Evolutionary conservation across 495 filamentous ascomycete genomes (phyloP), one percentile per base, ranked within the genome.

Genomic region (Aspergillus asperescens): DNA sequence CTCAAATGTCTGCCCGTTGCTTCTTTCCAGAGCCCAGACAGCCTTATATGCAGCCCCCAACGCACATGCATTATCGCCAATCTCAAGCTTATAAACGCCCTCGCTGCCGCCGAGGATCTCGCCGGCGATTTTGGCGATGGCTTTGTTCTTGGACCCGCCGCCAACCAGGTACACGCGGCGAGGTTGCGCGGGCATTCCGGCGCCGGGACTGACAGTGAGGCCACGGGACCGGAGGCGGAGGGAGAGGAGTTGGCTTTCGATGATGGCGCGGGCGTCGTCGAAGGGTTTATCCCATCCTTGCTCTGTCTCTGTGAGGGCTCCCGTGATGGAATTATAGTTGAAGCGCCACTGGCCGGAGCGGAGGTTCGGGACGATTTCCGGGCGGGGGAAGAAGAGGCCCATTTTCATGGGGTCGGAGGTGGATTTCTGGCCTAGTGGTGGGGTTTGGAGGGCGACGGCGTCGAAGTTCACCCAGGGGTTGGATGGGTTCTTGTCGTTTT

Each of bases 1-100:
- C 63, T 96, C 93, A 74, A 96, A 98, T 8, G 78, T 85, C 77
- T 95, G 83, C 20, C 79, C 79, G 1, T 62, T 48, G 18, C 65
- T 60, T 25, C 88, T 71, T 71, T 96, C 90, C 27, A 88, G 73
- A 1, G 84, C 88, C 93, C 93, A 98, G 0, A 91, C 85, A 42
- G 93, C 92, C 71, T 96, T 96, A 66, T 98, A 96, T n/a, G 92
- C 93, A 15, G 89, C 90, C 9, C 91, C 93, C 7, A 98, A 68
- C 16, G 91, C 93, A 68, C 93, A 98, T 24, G 93, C 91, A 70
- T 95, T 96, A 5, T 90, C 89, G n/a, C 92, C 90, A 19, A 96
- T 86, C 66, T 97, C 91, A 3, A 98, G 79, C 69, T 83, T 83
- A 62, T 88, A 98, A 15, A 97, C 87, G 7, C 93, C 93, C 47